Evolutionary conservation across 257 asterid species (phyloP).

Genomic region (Primulina eburnea): DNA sequence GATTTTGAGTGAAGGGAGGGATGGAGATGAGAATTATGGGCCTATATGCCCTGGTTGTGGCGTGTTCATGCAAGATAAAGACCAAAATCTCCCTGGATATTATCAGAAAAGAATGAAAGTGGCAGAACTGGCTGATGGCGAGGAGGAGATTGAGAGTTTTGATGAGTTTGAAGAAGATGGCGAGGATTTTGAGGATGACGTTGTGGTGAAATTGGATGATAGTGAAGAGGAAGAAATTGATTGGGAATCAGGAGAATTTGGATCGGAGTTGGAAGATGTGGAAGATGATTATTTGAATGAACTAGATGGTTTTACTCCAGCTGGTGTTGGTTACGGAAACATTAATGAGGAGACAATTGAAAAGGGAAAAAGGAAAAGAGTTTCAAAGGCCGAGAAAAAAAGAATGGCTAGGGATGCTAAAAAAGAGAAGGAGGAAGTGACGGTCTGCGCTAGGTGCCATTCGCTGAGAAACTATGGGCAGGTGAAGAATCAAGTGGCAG

Average conservation of each 20-base stretch:
- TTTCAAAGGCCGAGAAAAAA: conserved; percentile 81
- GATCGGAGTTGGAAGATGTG: conserved; percentile 44
- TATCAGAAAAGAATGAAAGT: conserved; percentile 47
- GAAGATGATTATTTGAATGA: conserved; percentile 53
- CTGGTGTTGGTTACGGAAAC: conserved; percentile 86
- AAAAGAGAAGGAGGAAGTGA: conserved; percentile 63
- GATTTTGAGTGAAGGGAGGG: conserved; percentile 82
- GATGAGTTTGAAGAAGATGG: conserved; percentile 44
- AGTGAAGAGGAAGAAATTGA: conserved; percentile 40
- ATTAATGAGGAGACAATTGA: conserved; percentile 70
- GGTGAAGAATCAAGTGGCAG: conserved; percentile 73
- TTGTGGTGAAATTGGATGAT: conserved; percentile 35
- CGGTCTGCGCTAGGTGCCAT: conserved; percentile 90
- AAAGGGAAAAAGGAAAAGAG: conserved; percentile 45
- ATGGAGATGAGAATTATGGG: conserved; percentile 67
- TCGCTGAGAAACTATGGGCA: conserved; percentile 85
- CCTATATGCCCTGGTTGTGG: conserved; percentile 93
- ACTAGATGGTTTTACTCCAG: conserved; percentile 78
- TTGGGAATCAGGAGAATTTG: conserved; percentile 69
- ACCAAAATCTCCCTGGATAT: conserved; percentile 81
- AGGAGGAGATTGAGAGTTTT: conserved; percentile 41
- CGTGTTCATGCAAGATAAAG: conserved; percentile 80
- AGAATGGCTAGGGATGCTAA: conserved; percentile 58
- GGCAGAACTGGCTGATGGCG: conserved; percentile 25
- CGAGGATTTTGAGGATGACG: conserved; percentile 43